Base-by-base conservation (phyloP, 2,329 filamentous ascomycete species). In the Diaporthe longicolla region DNA sequence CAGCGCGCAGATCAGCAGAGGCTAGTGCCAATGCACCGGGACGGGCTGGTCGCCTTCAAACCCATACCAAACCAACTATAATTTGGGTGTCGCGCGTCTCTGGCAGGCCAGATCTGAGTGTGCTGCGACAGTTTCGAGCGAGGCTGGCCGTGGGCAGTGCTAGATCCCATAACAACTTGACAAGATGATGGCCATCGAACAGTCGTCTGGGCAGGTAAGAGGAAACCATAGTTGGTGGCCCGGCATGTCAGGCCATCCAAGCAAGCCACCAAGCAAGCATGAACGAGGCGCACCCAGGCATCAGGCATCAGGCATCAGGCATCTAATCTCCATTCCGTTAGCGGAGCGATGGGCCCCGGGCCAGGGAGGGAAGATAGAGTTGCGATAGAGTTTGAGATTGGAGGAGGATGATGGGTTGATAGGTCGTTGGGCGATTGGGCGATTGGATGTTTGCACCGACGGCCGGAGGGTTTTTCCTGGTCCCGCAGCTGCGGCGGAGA, bases 71-170 rank as follows among this genome's bases (percentile, higher is more conserved):
- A 11, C 32, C 59, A 29, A 8, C 21, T 24, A 29, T 48, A 15
- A 2, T 11, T 40, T 13, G 24, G 29, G 50, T 50, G 19, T 6
- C 17, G 32, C 15, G 29, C 43, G 21, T 40, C 35, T 21, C 77
- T 79, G 77, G 78, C 78, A 78, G 71, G 75, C 78, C 78, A 76
- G 70, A 77, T 79, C 26, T 72, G 72, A 78, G 43, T 45, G 8
- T 59, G 26, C 35, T 55, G 50, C 32, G 68, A 37, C 68, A 24
- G 55, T 52, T 71, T 66, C 59, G 24, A 52, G 52, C 10, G 52
- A 55, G 15, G 45, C 21, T 8, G 40, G 32, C n/a, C 21, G 59
- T 45, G n/a, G 37, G 37, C 58, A 10, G 37, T 21, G 24, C 35
- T 40, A 19, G 35, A 40, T 19, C 13, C 13, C 57, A 40, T 7